phyloP scores from a whole-genome alignment of 768 basidiomycete species.

The Stropharia rugosoannulata region DNA sequence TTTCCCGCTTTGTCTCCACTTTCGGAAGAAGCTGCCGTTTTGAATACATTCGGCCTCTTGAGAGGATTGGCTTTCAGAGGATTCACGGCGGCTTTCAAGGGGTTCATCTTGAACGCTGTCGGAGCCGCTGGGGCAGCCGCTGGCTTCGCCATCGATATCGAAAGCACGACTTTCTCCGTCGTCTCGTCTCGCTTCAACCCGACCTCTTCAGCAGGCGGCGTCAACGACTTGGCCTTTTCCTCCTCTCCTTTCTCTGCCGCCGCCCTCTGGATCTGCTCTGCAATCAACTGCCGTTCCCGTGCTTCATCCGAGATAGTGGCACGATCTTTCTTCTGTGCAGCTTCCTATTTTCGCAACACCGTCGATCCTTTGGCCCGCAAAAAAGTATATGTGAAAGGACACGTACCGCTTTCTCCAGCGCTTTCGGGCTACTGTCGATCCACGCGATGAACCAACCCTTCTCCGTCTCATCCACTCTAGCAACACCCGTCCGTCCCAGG shows the following conservation, averaged over 20 bases:
- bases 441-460: constrained; percentile 98
- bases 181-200: constrained; percentile 74
- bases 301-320: constrained; percentile 92
- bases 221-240: constrained; percentile 25
- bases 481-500: constrained; percentile 82
- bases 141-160: constrained; percentile 58
- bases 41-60: constrained; percentile 77
- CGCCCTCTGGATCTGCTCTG: constrained; percentile 94
- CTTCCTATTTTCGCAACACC: constrained; percentile 49
- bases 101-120: constrained; percentile 59
- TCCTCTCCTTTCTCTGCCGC: constrained; percentile 43
- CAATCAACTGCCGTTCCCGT: constrained; percentile 84
- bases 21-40: constrained; percentile 38
- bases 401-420: constrained; percentile 83
- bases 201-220: constrained; percentile 47
- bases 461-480: constrained; percentile 95
- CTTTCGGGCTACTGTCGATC: constrained; percentile 96
- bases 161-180: constrained; percentile 72
- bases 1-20: constrained; percentile 35
- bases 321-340: constrained; percentile 88
- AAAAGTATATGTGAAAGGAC: not conserved
- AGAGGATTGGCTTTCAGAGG: constrained; percentile 67
- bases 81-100: constrained; percentile 56
- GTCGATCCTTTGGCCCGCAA: not conserved
- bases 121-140: constrained; percentile 33